Base-by-base conservation (phyloP, 2,329 filamentous ascomycete species). In the Nigrograna mackinnonii region DNA sequence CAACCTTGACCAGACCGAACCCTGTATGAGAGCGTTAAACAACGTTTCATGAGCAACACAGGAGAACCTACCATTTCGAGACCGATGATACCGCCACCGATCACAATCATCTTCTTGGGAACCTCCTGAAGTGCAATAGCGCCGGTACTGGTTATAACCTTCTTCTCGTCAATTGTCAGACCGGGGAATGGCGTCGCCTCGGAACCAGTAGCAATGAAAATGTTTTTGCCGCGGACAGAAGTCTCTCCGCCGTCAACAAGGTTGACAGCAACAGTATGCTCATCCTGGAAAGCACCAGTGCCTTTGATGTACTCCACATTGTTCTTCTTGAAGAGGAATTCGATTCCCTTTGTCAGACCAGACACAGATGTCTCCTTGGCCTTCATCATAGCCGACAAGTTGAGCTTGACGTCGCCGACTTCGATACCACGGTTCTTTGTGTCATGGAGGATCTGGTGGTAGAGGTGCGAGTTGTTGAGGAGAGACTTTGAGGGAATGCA, bases 401-500 rank as follows among this genome's bases (percentile, higher is more conserved):
- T 96, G 68, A 99, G 86, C 75, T 95, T 95, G 66, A 99, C 92
- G 76, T 96, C 90, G 67, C 88, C 86, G 60, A 99, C 94, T 68
- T 97, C 92, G 70, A 99, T 99, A 69, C 94, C 94, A 70, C 94
- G 90, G 75, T 88, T 84, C 78, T 96, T 96, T 56, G 91, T 92
- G 79, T 99, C 94, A 78, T 99, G 92, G 49, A 95, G 83, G 67
- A 96, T 87, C 76, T 91, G 87, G 79, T 97, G 92, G 80, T 97
- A 97, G 48, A 97, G 83, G 73, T 96, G 91, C 62, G 94, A 96
- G 82, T 97, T 97, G 85, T 97, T 99, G 72, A 99, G 89, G 59
- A 99, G 89, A 51, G 94, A 96, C 78, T 99, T 99, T 55, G 94
- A 99, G 57, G 94, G 94, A 69, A 99, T 99, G 78, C 94, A 99